phyloP scores from a whole-genome alignment of 2,329 filamentous ascomycete genomes.

The Rhytidhysteron rufulum region DNA sequence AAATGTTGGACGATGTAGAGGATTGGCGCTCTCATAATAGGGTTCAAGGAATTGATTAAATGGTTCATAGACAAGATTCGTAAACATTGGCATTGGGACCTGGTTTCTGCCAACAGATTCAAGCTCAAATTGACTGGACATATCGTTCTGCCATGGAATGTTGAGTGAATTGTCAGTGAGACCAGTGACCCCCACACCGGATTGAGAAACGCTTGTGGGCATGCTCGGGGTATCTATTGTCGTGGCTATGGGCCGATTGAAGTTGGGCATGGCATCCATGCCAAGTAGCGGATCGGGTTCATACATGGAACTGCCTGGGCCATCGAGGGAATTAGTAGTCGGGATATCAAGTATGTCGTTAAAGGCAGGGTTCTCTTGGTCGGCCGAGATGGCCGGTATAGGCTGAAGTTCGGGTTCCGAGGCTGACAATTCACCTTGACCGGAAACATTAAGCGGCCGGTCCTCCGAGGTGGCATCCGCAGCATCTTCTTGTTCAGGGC shows the following conservation, averaged over 20 bases:
- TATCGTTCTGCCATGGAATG: not conserved
- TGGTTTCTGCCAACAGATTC: not conserved
- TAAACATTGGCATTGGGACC: not conserved
- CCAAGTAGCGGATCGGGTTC: not conserved
- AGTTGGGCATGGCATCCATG: not conserved
- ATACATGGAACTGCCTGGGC: not conserved
- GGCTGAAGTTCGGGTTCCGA: not conserved
- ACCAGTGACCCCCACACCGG: not conserved
- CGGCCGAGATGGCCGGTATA: not conserved
- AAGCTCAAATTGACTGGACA: not conserved
- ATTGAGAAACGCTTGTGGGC: not conserved
- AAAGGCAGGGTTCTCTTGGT: too few relatives aligned
- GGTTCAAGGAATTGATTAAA: not conserved
- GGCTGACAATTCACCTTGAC: not conserved
- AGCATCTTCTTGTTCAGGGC: constrained; percentile 6
- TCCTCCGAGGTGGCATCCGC: not conserved
- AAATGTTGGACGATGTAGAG: too few relatives aligned
- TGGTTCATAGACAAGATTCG: constrained; percentile 2
- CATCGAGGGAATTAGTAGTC: too few relatives aligned
- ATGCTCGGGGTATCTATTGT: not conserved
- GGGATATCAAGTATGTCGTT: too few relatives aligned
- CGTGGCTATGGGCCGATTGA: not conserved
- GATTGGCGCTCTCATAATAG: too few relatives aligned
- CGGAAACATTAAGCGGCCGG: not conserved
- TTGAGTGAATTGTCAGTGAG: not conserved